Percentiles rank a stretch among this genome's conserved stretches.
These are phyloP conservation scores for Ganoderma multipileum DNA, from an alignment of 1,284 basidiomycete species.

Conservation along the genomic window DNA sequence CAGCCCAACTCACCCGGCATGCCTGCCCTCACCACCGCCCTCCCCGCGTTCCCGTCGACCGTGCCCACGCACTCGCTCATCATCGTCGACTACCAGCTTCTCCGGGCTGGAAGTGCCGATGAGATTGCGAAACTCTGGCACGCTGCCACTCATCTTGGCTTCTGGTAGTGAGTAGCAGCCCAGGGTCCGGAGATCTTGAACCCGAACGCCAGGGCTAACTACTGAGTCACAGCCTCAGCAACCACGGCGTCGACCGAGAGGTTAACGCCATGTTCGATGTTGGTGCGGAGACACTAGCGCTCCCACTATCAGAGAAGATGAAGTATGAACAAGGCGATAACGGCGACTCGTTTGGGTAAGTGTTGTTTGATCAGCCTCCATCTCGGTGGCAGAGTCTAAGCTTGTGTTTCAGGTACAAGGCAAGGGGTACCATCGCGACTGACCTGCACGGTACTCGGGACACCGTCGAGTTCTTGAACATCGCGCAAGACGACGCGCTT, in stretches of 20 bases:
- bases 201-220: conserved; percentile 11
- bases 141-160: conserved; percentile 46
- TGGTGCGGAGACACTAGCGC: conserved; percentile 60
- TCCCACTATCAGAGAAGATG: conserved; percentile 69
- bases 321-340: conserved; percentile 70
- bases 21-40: conserved; percentile 38
- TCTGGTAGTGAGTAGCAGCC: conserved; percentile 47
- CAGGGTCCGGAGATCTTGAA: neutral
- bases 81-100: conserved; percentile 45
- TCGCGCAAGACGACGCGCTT: conserved; percentile 70
- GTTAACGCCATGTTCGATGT: conserved; percentile 66
- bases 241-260: conserved; percentile 63
- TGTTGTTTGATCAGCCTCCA: conserved; percentile 7
- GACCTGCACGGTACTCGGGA: conserved; percentile 67
- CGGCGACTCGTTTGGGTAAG: conserved; percentile 67
- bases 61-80: conserved; percentile 46
- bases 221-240: conserved; percentile 54
- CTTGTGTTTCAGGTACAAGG: conserved; percentile 60
- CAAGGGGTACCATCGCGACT: conserved; percentile 64
- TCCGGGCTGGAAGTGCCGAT: conserved; percentile 38
- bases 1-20: conserved; percentile 25
- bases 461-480: conserved; percentile 70
- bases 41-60: conserved; percentile 46
- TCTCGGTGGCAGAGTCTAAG: conserved; percentile 6
- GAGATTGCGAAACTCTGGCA: conserved; percentile 45